Percentiles rank a stretch among this genome's conserved stretches.
phyloP scores from a whole-genome alignment of 495 filamentous ascomycete genomes.

The Staphylotrichum longicolle region DNA sequence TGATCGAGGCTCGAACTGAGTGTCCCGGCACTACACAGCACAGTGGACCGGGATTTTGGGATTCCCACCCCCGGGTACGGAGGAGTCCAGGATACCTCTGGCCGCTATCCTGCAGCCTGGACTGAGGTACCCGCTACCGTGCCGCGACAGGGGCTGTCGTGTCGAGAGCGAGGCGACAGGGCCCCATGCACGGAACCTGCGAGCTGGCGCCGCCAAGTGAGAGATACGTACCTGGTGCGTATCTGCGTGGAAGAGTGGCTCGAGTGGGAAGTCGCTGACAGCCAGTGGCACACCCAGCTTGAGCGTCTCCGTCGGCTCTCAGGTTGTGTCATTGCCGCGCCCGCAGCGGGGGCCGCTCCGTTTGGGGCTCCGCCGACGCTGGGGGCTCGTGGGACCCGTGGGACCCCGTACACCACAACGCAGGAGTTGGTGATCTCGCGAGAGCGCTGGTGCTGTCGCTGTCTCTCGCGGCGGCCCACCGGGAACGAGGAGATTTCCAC shows the following conservation, averaged over 20 bases:
- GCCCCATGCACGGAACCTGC: conserved; percentile 20
- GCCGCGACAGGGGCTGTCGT: conserved; percentile 12
- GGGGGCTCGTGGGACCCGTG: no score
- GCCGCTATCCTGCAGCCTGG: conserved; percentile 26
- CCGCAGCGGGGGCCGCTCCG: no score
- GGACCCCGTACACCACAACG: no score
- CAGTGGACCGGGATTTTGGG: not conserved
- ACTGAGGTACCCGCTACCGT: conserved; percentile 22
- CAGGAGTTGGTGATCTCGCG: no score
- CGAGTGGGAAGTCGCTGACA: not conserved
- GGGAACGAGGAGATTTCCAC: no score
- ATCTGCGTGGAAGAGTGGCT: no score
- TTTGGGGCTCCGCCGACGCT: no score
- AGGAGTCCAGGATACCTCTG: conserved; percentile 9
- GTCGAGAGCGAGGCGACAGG: conserved; percentile 7
- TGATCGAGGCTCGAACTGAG: conserved; percentile 5
- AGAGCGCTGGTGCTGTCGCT: no score
- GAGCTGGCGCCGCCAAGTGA: not conserved
- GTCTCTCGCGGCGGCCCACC: no score
- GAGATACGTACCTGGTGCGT: not conserved
- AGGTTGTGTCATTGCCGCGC: no score
- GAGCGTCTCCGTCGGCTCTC: no score
- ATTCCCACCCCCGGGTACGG: conserved; percentile 5
- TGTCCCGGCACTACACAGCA: not conserved
- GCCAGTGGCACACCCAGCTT: not conserved